These are phyloP conservation scores for Monosporozyma unispora DNA, from an alignment of 805 yeast genomes.

Conservation along the genomic window DNA sequence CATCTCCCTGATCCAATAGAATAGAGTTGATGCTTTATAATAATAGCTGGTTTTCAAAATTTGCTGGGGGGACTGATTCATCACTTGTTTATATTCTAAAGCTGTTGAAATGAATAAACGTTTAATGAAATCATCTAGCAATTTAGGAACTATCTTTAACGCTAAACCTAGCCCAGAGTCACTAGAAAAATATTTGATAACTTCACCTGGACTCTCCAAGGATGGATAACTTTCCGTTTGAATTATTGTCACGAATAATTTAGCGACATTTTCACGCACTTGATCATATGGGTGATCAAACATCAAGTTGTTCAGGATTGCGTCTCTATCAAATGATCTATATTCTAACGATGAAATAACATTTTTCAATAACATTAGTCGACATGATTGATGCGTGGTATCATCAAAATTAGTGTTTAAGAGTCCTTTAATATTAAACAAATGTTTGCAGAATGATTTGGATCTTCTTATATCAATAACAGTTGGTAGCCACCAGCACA, in stretches of 20 bases:
- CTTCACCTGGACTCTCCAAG: slow-evolving; percentile 12
- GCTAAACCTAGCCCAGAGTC: slow-evolving; percentile 31
- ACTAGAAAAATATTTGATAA: slow-evolving; percentile 8
- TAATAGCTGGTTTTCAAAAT: slow-evolving; percentile 51
- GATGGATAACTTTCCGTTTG: slow-evolving; percentile 13
- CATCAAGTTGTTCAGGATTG: slow-evolving; percentile 34
- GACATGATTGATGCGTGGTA: slow-evolving; percentile 56
- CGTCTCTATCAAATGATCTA: slow-evolving; percentile 46
- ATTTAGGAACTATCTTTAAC: slow-evolving; percentile 25
- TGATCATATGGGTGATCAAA: slow-evolving; percentile 60
- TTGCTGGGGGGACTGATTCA: slow-evolving; percentile 43
- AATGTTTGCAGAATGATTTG: slow-evolving; percentile 40
- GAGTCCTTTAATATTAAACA: slow-evolving; percentile 36
- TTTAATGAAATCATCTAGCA: slow-evolving; percentile 33
- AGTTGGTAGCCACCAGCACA: slow-evolving; percentile 65
- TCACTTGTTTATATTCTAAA: slow-evolving; percentile 29
- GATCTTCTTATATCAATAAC: slow-evolving; percentile 62
- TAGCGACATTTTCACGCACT: slow-evolving; percentile 65
- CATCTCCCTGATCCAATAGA: slow-evolving; percentile 48
- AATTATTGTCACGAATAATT: slow-evolving; percentile 34
- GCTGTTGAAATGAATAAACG: slow-evolving; percentile 39
- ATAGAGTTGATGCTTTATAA: slow-evolving; percentile 57
- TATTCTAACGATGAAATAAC: slow-evolving; percentile 42
- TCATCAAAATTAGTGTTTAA: slow-evolving; percentile 47
- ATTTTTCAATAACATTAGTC: slow-evolving; percentile 43